These are phyloP conservation scores for Atalantia buxifolia DNA, from an alignment of 345 rosid genomes.

Conservation along the genomic window DNA sequence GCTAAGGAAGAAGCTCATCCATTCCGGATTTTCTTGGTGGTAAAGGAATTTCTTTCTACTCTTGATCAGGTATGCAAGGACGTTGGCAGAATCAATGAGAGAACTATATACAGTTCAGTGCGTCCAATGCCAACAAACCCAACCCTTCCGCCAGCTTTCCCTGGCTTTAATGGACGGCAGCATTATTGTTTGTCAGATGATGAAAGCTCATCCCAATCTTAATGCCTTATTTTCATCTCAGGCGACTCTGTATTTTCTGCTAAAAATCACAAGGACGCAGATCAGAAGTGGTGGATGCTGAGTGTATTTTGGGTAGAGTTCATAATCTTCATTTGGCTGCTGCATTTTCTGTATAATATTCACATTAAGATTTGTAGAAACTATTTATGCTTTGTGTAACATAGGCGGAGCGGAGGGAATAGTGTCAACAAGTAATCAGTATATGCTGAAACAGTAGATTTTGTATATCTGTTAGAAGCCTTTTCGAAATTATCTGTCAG, in stretches of 20 bases:
- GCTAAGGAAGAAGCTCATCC: constrained; percentile 77
- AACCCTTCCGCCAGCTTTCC: constrained; percentile 42
- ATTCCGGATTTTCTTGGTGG: constrained; percentile 70
- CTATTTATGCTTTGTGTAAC: constrained; percentile 1
- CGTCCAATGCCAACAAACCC: constrained; percentile 39
- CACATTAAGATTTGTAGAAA: neutral
- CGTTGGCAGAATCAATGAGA: constrained; percentile 81
- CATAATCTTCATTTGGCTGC: neutral
- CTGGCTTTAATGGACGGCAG: constrained; percentile 33
- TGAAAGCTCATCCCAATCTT: constrained; percentile 28
- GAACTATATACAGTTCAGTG: constrained; percentile 59
- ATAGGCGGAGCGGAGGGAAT: neutral
- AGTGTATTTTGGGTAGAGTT: neutral
- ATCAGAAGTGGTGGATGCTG: neutral
- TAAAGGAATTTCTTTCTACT: constrained; percentile 75
- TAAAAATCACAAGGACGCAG: neutral
- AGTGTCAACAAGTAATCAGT: neutral
- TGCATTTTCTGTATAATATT: constrained; percentile 3
- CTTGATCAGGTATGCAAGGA: constrained; percentile 95
- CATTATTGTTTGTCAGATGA: constrained; percentile 36
- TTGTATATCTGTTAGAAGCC: constrained; percentile 3
- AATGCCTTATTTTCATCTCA: neutral
- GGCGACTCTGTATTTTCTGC: neutral
- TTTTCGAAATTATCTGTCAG: too few species aligned
- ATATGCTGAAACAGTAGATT: neutral